These are phyloP conservation scores for Alternaria atra DNA, from an alignment of 2,329 filamentous ascomycete genomes.

Conservation along the genomic window DNA sequence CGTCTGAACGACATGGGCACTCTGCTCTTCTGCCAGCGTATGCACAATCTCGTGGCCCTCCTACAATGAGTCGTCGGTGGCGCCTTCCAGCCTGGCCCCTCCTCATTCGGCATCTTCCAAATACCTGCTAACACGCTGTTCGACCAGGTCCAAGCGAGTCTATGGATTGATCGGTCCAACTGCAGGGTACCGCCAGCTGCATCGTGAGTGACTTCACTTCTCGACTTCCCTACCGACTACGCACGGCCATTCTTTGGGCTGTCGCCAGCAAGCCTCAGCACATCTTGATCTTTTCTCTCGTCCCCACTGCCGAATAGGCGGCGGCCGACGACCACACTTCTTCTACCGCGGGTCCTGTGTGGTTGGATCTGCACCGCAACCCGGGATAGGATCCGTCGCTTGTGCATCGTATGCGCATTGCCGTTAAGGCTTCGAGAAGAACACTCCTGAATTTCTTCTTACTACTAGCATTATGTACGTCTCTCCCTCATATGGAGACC, in stretches of 20 bases:
- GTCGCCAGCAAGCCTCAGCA: conserved; percentile 31
- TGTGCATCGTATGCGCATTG: conserved; percentile 40
- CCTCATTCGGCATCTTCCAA: conserved; percentile 38
- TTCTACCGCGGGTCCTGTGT: conserved; percentile 42
- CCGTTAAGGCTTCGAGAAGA: conserved; percentile 29
- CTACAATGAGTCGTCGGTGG: conserved; percentile 37
- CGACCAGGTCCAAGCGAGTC: conserved; percentile 38
- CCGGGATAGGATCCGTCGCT: conserved; percentile 39
- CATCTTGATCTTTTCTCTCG: conserved; percentile 36
- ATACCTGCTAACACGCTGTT: conserved; percentile 34
- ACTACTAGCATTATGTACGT: conserved; percentile 50
- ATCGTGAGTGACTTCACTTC: conserved; percentile 39
- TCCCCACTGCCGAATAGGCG: conserved; percentile 40
- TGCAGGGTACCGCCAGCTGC: conserved; percentile 33
- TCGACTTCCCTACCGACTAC: conserved; percentile 37
- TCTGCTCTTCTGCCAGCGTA: conserved; percentile 37
- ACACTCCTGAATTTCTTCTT: conserved; percentile 31
- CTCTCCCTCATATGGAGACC: conserved; percentile 45
- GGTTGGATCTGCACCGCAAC: conserved; percentile 40
- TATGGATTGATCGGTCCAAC: conserved; percentile 30
- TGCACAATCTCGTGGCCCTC: conserved; percentile 49
- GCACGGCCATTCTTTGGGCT: conserved; percentile 38
- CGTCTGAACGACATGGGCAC: conserved; percentile 41
- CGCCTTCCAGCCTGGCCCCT: conserved; percentile 34
- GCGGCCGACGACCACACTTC: conserved; percentile 39